Evolutionary conservation across 1,139 yeast species (phyloP).

Genomic region (Candida labiduridarum): DNA sequence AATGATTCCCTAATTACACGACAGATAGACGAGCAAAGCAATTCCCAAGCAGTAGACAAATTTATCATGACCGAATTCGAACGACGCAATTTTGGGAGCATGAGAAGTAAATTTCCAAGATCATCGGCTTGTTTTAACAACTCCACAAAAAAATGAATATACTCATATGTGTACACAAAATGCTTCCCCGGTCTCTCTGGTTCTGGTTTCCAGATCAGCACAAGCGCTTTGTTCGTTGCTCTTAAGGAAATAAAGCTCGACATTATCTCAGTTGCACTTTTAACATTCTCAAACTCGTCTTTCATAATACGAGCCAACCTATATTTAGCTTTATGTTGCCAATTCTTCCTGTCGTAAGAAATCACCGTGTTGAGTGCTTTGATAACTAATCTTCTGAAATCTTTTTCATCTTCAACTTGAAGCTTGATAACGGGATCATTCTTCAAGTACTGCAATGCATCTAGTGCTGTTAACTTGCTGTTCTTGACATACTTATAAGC

Average conservation of each 20-base stretch:
- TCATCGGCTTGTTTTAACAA: conserved; percentile 59
- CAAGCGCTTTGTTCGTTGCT: conserved; percentile 68
- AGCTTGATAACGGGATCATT: conserved; percentile 32
- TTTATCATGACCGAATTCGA: conserved; percentile 75
- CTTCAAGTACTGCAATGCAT: conserved; percentile 43
- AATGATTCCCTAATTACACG: conserved; percentile 49
- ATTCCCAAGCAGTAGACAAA: conserved; percentile 68
- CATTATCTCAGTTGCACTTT: conserved; percentile 67
- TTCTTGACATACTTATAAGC: conserved; percentile 56
- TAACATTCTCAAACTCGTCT: conserved; percentile 54
- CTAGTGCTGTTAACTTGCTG: conserved; percentile 31
- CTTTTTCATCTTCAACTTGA: conserved; percentile 16
- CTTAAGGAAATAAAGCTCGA: conserved; percentile 63
- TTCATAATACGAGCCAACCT: conserved; percentile 66
- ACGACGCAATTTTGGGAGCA: conserved; percentile 72
- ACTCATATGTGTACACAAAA: conserved; percentile 74
- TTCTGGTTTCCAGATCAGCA: conserved; percentile 93
- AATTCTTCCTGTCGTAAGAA: conserved; percentile 72
- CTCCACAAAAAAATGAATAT: conserved; percentile 64
- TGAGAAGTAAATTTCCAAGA: conserved; percentile 55
- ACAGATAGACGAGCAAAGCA: conserved; percentile 50
- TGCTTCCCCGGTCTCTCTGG: conserved; percentile 92
- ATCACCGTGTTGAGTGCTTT: conserved; percentile 40
- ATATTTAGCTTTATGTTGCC: conserved; percentile 89
- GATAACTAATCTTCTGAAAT: conserved; percentile 27